A percentile compares a stretch with the other conserved stretches of the same genome.
These are phyloP conservation scores for Neurospora sp. DNA, from an alignment of 495 filamentous ascomycete species.

Conservation along the genomic window DNA sequence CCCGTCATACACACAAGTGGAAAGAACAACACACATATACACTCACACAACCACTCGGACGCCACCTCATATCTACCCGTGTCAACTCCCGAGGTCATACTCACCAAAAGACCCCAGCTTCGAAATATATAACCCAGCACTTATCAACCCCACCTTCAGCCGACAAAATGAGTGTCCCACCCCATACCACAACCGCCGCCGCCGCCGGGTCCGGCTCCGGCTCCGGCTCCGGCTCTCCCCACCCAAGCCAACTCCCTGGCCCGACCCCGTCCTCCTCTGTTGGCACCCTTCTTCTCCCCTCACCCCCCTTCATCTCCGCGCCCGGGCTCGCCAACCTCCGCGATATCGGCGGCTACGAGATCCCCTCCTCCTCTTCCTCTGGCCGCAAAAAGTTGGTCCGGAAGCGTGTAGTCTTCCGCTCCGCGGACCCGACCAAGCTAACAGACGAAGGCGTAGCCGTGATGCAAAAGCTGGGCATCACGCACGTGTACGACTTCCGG, in stretches of 20 bases:
- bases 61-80: background rate
- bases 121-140: background rate
- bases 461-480: constrained; percentile 46
- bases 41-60: background rate
- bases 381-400: constrained; percentile 27
- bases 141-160: background rate
- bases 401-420: constrained; percentile 44
- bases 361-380: constrained; percentile 6
- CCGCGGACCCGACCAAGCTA: constrained; percentile 44
- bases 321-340: constrained; percentile 50
- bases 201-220: background rate
- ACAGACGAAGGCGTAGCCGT: constrained; percentile 39
- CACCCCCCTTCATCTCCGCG: constrained; percentile 42
- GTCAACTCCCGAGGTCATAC: background rate
- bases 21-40: background rate
- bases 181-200: background rate
- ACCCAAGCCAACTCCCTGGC: background rate
- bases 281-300: constrained; percentile 12
- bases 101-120: background rate
- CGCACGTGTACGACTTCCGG: constrained; percentile 56
- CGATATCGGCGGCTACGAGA: constrained; percentile 45
- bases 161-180: background rate
- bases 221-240: background rate
- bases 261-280: background rate
- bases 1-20: background rate